phyloP scores from a whole-genome alignment of 2,329 filamentous ascomycete species.

The Sclerotinia sclerotiorum region DNA sequence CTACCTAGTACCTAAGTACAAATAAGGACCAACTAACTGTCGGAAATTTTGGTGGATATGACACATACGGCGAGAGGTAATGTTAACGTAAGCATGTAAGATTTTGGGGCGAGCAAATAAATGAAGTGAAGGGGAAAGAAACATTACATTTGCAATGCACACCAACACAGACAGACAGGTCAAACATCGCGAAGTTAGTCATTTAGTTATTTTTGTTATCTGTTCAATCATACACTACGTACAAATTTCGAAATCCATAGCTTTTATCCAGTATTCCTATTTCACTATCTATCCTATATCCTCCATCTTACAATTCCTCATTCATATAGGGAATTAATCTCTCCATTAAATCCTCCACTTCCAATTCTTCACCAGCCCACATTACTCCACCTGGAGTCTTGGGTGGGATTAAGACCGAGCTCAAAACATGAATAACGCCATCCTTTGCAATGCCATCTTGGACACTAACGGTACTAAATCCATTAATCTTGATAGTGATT shows the following conservation, averaged over 20 bases:
- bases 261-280: background rate
- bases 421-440: constrained; percentile 78
- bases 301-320: constrained; percentile 28
- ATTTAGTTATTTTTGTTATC: background rate
- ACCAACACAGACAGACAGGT: no score
- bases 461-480: constrained; percentile 62
- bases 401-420: constrained; percentile 74
- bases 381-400: constrained; percentile 50
- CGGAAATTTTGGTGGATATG: background rate
- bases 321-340: constrained; percentile 31
- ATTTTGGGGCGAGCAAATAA: no score
- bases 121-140: background rate
- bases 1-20: no score
- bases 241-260: background rate
- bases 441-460: constrained; percentile 73
- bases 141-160: background rate
- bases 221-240: background rate
- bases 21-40: background rate
- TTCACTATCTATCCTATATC: constrained; percentile 2
- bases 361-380: constrained; percentile 51
- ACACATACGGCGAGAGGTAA: background rate
- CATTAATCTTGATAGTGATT: constrained; percentile 73
- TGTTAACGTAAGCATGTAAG: background rate
- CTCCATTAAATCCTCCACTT: constrained; percentile 59
- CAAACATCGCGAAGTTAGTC: background rate